Conservation (phyloP, 805 yeast species). For the Zygoascus biomembranicola region DNA sequence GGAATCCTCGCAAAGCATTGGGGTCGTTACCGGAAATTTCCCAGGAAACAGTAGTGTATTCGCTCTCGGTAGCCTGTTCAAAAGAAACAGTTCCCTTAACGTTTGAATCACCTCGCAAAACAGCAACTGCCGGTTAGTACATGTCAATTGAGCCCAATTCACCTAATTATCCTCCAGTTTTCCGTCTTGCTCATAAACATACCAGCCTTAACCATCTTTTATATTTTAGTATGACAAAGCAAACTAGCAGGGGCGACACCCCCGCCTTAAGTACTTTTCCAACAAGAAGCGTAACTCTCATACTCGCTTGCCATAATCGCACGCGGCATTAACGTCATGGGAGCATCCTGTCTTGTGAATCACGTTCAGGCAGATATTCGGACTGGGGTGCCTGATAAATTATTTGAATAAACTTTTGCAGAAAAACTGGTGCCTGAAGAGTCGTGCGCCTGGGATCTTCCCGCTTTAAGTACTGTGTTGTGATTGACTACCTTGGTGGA, state of each 20-base stretch:
- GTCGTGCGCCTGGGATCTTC: background rate
- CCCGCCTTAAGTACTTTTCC: background rate
- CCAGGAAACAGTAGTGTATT: slow-evolving; percentile 80
- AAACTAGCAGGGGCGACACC: background rate
- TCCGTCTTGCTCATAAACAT: slow-evolving; percentile 28
- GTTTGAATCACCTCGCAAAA: slow-evolving; percentile 88
- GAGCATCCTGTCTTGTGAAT: background rate
- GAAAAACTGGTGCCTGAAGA: background rate
- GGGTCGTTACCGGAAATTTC: slow-evolving; percentile 86
- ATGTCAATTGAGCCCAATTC: background rate
- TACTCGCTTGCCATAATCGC: background rate
- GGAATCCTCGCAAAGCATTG: slow-evolving; percentile 92
- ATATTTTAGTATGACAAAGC: background rate
- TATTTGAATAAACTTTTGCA: background rate
- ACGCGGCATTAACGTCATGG: background rate
- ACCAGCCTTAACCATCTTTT: slow-evolving; percentile 58
- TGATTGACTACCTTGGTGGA: background rate
- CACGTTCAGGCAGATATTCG: no score
- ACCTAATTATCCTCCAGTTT: background rate
- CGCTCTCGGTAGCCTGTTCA: slow-evolving; percentile 71
- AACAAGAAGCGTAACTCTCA: background rate
- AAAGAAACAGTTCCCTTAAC: slow-evolving; percentile 83
- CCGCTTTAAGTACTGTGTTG: background rate
- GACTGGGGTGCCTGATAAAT: no score
- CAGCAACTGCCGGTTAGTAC: slow-evolving; percentile 56